Percentiles rank a stretch among this genome's conserved stretches.
phyloP scores from a whole-genome alignment of 495 filamentous ascomycete species.

The Neurospora sp. region DNA sequence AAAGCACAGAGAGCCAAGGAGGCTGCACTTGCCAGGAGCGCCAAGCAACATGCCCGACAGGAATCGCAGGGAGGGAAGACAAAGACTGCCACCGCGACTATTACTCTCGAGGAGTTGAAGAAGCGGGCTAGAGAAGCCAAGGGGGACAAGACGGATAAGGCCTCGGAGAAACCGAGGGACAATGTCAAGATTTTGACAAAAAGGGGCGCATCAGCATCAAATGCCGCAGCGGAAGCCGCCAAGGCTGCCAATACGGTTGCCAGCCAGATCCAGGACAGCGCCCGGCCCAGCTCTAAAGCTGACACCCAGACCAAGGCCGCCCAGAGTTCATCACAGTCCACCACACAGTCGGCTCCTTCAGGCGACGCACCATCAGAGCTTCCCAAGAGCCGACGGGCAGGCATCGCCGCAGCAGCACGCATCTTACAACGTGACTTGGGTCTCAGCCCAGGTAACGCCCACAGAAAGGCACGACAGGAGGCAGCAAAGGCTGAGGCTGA shows the following conservation, averaged over 20 bases:
- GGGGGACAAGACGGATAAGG: constrained; percentile 56
- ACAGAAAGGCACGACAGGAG: constrained; percentile 42
- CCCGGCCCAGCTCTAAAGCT: constrained; percentile 3
- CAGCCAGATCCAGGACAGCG: constrained; percentile 21
- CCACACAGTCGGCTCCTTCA: neutral
- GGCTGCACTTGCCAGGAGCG: constrained; percentile 34
- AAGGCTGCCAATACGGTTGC: constrained; percentile 33
- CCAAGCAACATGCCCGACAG: constrained; percentile 36
- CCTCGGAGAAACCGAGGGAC: constrained; percentile 57
- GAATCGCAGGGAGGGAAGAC: constrained; percentile 31
- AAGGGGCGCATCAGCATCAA: constrained; percentile 38
- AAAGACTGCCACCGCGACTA: constrained; percentile 41
- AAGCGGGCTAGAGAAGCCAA: constrained; percentile 31
- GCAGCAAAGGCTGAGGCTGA: constrained; percentile 41
- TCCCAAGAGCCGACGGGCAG: constrained; percentile 49
- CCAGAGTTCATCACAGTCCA: neutral
- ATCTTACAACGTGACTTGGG: constrained; percentile 89
- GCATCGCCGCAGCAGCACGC: constrained; percentile 63
- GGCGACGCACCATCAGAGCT: constrained; percentile 15
- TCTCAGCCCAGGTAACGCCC: constrained; percentile 53
- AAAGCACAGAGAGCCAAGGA: constrained; percentile 84
- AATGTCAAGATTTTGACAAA: constrained; percentile 73
- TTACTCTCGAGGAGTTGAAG: constrained; percentile 44
- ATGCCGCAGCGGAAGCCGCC: constrained; percentile 35
- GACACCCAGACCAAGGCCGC: constrained; percentile 1